Conservation (phyloP, 164 flowering plant genomes). For the Nymphaea thermarum region DNA sequence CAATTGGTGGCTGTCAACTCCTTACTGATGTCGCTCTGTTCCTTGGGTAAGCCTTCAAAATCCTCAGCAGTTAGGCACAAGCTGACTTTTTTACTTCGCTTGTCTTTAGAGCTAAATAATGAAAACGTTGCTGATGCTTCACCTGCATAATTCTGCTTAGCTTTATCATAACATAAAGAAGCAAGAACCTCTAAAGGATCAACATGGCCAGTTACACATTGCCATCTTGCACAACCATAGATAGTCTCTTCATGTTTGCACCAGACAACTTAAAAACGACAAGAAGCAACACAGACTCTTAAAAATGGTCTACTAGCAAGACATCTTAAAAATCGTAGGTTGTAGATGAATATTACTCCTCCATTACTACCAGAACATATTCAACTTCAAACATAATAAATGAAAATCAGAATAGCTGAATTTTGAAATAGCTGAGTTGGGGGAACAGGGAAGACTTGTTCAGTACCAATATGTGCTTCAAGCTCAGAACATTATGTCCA, state of each 20-base stretch:
- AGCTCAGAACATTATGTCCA: too few species aligned
- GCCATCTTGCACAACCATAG: background rate
- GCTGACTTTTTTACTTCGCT: background rate
- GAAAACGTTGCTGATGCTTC: background rate
- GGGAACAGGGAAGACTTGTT: too few species aligned
- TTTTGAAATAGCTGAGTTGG: too few species aligned
- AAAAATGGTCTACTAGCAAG: too few species aligned
- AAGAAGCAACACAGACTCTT: too few species aligned
- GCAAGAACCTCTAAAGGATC: background rate
- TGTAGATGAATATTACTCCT: too few species aligned
- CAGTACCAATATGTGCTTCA: too few species aligned
- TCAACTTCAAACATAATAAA: too few species aligned
- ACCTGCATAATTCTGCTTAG: background rate
- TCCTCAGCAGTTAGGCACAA: background rate
- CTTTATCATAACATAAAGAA: background rate
- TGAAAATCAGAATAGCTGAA: too few species aligned
- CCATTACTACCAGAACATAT: too few species aligned
- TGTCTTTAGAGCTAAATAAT: background rate
- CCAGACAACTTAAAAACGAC: background rate
- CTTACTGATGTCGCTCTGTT: background rate
- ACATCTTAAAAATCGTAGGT: too few species aligned
- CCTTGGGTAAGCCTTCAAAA: background rate
- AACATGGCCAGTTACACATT: background rate
- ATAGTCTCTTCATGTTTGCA: background rate
- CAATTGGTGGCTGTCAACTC: background rate